A percentile compares a stretch with the other conserved stretches of the same genome.
Conservation (phyloP, 768 basidiomycete species). For the Strobilomyces echinocephalus region DNA sequence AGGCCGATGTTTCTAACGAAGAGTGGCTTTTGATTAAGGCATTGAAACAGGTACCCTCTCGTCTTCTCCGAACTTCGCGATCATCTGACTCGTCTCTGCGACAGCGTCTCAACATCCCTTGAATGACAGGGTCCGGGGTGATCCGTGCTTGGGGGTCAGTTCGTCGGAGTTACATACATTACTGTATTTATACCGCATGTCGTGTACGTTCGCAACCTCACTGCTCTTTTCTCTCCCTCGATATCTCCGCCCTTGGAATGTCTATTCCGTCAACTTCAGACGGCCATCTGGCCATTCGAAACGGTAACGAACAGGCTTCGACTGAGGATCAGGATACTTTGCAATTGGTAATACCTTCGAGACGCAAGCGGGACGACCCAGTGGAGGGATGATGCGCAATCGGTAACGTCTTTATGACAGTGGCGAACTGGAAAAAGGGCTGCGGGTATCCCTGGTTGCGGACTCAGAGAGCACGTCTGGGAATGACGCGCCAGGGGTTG, state of each 20-base stretch:
- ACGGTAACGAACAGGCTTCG: constrained; percentile 24
- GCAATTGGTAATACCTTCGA: constrained; percentile 50
- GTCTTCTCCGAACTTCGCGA: not conserved
- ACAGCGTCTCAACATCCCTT: constrained; percentile 39
- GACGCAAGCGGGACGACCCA: constrained; percentile 26
- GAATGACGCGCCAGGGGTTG: constrained; percentile 57
- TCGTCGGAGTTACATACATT: constrained; percentile 24
- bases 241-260: constrained; percentile 14
- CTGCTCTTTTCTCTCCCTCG: not conserved
- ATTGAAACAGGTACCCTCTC: constrained; percentile 59
- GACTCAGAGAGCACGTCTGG: constrained; percentile 20
- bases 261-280: constrained; percentile 15
- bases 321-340: constrained; percentile 43
- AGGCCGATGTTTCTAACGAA: constrained; percentile 81
- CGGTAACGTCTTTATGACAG: constrained; percentile 68
- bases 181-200: constrained; percentile 31
- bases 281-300: constrained; percentile 11
- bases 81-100: not conserved
- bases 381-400: constrained; percentile 34
- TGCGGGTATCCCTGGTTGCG: constrained; percentile 79
- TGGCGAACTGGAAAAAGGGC: constrained; percentile 66
- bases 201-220: not conserved
- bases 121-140: constrained; percentile 1
- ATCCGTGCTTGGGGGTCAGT: not conserved
- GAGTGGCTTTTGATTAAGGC: constrained; percentile 93